Base-by-base conservation (phyloP, 2,329 filamentous ascomycete genomes). In the Lanzia echinophila region DNA sequence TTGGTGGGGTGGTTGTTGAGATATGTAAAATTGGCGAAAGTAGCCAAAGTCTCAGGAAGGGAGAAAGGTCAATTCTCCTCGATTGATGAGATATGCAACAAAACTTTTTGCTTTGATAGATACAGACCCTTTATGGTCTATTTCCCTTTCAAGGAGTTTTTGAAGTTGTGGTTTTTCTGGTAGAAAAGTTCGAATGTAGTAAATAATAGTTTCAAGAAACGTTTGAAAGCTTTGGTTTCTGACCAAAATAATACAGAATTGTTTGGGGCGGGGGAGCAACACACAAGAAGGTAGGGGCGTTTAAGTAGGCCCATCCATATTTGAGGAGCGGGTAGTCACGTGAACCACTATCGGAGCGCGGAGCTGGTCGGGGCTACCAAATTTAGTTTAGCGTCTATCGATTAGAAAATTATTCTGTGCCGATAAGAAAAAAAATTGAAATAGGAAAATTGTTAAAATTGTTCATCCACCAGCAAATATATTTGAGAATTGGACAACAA, bases 1-100 rank as follows among this genome's bases (percentile, higher is more conserved):
- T 58, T 19, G 59, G 60, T 61, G 52, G 55, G 20, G 58, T 50
- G 60, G 57, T 56, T 17, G 62, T 55, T 42, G 57, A 62, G 63
- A 56, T 60, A 55, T 61, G 59, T 53, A 33, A 48, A 20, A 46
- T 56, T 54, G 55, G 52, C 48, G 55, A 50, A 24, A 53, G 34
- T 15, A 24, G 34, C 32, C 44, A 38, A 47, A 31, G n/a, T 17
- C 31, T n/a, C 24, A n/a, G 50, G 47, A 38, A 20, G 12, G 6
- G 28, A 41, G 48, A 34, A 41, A 11, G 28, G 24, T 12, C 17
- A 48, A 42, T 53, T 22, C 45, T 34, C 51, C 52, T 55, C 51
- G 38, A 41, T 20, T 8, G 38, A 20, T 41, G 38, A 41, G 38
- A 41, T 41, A 41, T 41, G 38, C 38, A 41, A 41, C 38, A 41